These are phyloP conservation scores for Saccharomycopsis crataegensis DNA, from an alignment of 1,139 yeast species.

Conservation along the genomic window DNA sequence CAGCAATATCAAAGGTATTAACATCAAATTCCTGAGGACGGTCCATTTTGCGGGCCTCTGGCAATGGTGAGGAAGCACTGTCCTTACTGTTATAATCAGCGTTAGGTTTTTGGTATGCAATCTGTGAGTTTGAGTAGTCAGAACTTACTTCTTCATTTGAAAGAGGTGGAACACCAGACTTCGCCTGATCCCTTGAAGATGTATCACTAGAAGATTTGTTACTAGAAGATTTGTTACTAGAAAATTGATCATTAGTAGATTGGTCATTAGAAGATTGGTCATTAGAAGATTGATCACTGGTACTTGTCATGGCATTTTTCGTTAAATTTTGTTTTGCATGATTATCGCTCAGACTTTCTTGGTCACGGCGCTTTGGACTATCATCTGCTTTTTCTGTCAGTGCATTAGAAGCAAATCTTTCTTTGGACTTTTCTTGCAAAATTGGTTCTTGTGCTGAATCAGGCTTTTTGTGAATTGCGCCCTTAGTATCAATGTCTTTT, in stretches of 20 bases:
- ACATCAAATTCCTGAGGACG: slow-evolving; percentile 43
- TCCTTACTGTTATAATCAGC: slow-evolving; percentile 18
- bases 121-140: neutral
- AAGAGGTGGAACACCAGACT: neutral
- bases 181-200: neutral
- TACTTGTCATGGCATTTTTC: neutral
- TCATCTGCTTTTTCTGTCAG: too few relatives aligned
- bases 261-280: too few relatives aligned
- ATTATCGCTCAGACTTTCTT: too few relatives aligned
- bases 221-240: neutral
- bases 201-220: neutral
- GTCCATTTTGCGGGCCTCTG: slow-evolving; percentile 21
- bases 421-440: too few relatives aligned
- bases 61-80: slow-evolving; percentile 13
- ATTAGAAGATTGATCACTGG: neutral
- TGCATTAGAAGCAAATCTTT: too few relatives aligned
- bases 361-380: too few relatives aligned
- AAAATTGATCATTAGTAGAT: too few relatives aligned
- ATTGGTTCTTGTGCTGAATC: too few relatives aligned
- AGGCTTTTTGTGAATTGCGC: too few relatives aligned
- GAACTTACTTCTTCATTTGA: neutral
- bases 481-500: too few relatives aligned
- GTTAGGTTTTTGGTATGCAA: slow-evolving; percentile 3
- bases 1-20: slow-evolving; percentile 69
- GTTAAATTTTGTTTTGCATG: neutral